Conservation (phyloP, 768 basidiomycete genomes). For the Tylopilus felleus region DNA sequence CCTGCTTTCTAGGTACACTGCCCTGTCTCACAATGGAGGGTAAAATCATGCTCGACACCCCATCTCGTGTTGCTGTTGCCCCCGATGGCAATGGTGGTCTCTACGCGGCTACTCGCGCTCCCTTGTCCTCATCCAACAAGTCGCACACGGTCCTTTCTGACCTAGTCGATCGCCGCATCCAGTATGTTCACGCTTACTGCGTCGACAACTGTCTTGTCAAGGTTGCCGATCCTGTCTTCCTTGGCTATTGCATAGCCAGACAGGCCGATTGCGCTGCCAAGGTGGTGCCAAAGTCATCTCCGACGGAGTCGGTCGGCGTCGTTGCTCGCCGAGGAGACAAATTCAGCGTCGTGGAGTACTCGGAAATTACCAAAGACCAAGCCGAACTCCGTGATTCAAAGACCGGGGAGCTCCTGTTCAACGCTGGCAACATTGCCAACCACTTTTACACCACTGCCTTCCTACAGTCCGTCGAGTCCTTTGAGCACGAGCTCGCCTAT, state of each 20-base stretch:
- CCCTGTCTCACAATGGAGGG: constrained; percentile 95
- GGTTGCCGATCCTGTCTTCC: constrained; percentile 95
- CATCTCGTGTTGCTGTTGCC: constrained; percentile 83
- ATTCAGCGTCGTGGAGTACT: constrained; percentile 95
- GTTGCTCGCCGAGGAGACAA: constrained; percentile 80
- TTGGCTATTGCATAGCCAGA: constrained; percentile 90
- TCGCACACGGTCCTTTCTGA: constrained; percentile 80
- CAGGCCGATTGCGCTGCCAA: constrained; percentile 92
- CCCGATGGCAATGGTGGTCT: constrained; percentile 98
- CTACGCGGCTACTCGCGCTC: constrained; percentile 87
- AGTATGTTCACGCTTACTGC: constrained; percentile 92
- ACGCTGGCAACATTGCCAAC: constrained; percentile 96
- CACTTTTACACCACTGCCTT: constrained; percentile 94
- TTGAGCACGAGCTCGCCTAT: constrained; percentile 89
- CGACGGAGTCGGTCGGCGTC: constrained; percentile 93
- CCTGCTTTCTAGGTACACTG: constrained; percentile 68
- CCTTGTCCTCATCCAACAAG: constrained; percentile 57
- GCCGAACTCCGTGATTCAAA: constrained; percentile 68
- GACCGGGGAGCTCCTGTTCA: constrained; percentile 79
- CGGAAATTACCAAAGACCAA: constrained; percentile 88
- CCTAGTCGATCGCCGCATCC: constrained; percentile 67
- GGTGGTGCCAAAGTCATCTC: constrained; percentile 85
- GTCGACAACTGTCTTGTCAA: constrained; percentile 99
- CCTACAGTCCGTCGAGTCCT: constrained; percentile 71
- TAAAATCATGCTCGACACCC: constrained; percentile 82